These are phyloP conservation scores for Crithidia sp. DNA, from an alignment of 208 protist species.

Conservation along the genomic window DNA sequence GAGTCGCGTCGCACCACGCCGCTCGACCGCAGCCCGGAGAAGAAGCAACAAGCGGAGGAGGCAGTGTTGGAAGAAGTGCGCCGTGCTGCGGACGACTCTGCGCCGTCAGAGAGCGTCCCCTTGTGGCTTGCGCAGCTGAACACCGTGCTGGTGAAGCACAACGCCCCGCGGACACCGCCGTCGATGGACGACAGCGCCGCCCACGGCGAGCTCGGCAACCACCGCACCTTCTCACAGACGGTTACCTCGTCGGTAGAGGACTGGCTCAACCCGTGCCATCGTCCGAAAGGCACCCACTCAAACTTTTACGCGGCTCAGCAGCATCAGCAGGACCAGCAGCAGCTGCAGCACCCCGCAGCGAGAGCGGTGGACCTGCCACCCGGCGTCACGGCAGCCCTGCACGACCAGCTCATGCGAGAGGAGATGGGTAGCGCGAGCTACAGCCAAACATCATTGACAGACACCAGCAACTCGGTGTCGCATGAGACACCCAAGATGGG, in stretches of 20 bases:
- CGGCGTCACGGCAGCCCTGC: conserved; percentile 9
- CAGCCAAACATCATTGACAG: conserved; percentile 10
- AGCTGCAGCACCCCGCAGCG: not conserved
- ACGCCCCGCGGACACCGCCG: not conserved
- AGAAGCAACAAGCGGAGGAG: too few species aligned
- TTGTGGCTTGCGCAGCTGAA: conserved; percentile 21
- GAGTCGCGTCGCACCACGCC: too few species aligned
- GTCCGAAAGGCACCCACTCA: conserved; percentile 1
- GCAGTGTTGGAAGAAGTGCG: too few species aligned
- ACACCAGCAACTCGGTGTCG: conserved; percentile 4
- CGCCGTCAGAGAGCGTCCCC: conserved; percentile 1
- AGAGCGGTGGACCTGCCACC: not conserved
- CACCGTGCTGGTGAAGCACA: not conserved
- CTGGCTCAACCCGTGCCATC: conserved; percentile 29
- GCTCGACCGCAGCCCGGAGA: too few species aligned
- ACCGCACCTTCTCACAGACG: conserved; percentile 24
- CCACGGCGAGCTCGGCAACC: not conserved
- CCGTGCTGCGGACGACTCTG: not conserved
- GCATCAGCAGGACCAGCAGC: not conserved
- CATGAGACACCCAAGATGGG: conserved; percentile 5
- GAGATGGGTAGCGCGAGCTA: conserved; percentile 1
- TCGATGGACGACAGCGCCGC: not conserved
- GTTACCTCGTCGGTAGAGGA: conserved; percentile 8
- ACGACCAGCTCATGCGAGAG: conserved; percentile 3
- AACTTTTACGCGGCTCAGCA: conserved; percentile 2